Base-by-base conservation (phyloP, 2,329 filamentous ascomycete genomes). In the Gremmenia infestans region DNA sequence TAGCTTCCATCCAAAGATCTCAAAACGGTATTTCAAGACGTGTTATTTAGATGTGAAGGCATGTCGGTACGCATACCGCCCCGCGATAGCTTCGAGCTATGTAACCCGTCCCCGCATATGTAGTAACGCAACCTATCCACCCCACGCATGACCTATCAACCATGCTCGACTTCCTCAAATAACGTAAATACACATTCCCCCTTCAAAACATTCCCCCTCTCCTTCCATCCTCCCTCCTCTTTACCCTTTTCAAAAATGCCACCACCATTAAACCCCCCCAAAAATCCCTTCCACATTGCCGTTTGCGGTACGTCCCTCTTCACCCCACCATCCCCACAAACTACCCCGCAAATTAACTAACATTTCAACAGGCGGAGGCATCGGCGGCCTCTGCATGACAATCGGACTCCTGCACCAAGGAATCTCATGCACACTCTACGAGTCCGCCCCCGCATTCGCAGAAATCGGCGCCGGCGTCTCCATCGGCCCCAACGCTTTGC, bases 401-500 rank as follows among this genome's bases (percentile, higher is more conserved):
- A 69, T 70, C 37, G 67, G 67, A 3, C 63, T 70, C 35, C 57
- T 68, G 1, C 63, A 61, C 45, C 61, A 67, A 35, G 62, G 65
- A 15, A 61, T 69, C n/a, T 59, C 66, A 19, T 62, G 57, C 50
- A 69, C 56, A 37, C 51, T 70, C 19, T 70, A 69, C 39, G 67
- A 70, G 55, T 54, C 63, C 2, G 67, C 67, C 0, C 52, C 63
- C 14, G 63, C 61, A n/a, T 70, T 70, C 53, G 63, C 63, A 19
- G 67, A 69, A 55, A 67, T 68, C 17, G 68, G 68, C 11, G 68
- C 68, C 5, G 68, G 67, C 3, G 61, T 70, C 12, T 63, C 65
- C 3, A 68, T 70, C 36, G 67, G 67, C 9, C 65, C 66, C 32
- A 70, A 70, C 55, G 56, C 67, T 3, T 35, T 68, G 1, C 53